A percentile compares a stretch with the other conserved stretches of the same genome.
Evolutionary conservation across 495 filamentous ascomycete genomes (phyloP).

Genomic region (Neurospora sp.): DNA sequence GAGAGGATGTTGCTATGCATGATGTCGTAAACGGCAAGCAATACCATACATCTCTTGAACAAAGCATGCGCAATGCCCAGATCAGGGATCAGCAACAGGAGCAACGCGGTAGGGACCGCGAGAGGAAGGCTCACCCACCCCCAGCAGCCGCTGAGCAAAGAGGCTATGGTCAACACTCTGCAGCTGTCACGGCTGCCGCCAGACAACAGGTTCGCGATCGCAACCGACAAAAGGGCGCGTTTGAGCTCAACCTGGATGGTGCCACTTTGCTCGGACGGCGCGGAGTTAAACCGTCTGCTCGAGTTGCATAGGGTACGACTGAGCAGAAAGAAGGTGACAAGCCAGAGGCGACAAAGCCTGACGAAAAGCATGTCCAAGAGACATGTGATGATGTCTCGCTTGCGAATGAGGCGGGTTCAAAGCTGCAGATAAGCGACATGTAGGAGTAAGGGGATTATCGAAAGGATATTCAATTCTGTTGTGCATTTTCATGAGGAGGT

Average conservation of each 20-base stretch:
- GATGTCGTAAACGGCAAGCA: slow-evolving; percentile 50
- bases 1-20: slow-evolving; percentile 41
- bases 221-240: slow-evolving; percentile 55
- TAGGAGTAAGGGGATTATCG: not conserved
- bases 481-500: not conserved
- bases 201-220: slow-evolving; percentile 56
- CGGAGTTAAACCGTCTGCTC: slow-evolving; percentile 38
- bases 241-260: slow-evolving; percentile 85
- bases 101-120: slow-evolving; percentile 35
- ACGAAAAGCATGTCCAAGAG: not conserved
- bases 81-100: slow-evolving; percentile 46
- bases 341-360: not conserved
- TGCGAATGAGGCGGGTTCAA: not conserved
- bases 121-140: slow-evolving; percentile 25
- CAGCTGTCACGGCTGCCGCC: slow-evolving; percentile 68
- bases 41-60: slow-evolving; percentile 50
- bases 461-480: not conserved
- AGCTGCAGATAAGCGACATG: not conserved
- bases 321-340: not conserved
- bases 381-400: not conserved
- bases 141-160: slow-evolving; percentile 38
- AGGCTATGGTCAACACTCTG: slow-evolving; percentile 76
- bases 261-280: slow-evolving; percentile 79
- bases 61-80: slow-evolving; percentile 73
- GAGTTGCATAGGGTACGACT: slow-evolving; percentile 23